Base-by-base conservation (phyloP, 2,329 filamentous ascomycete species). In the Fusarium domesticum region DNA sequence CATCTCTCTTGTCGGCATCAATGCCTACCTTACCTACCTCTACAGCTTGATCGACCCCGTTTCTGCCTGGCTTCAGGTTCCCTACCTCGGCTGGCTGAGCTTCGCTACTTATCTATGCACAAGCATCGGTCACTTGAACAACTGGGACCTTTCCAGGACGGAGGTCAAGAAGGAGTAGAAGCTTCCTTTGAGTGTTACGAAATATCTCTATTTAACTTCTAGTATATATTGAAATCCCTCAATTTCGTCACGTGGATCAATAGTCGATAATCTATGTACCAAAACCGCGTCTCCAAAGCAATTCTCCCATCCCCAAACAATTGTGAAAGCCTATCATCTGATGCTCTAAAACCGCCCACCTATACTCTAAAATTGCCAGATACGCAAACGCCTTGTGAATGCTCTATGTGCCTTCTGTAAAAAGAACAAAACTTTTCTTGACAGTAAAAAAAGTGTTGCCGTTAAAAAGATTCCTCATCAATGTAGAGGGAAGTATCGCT, bases 31-130 rank as follows among this genome's bases (percentile, higher is more conserved):
- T 39, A 77, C 87, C 12, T 87, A 85, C 60, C 70, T 87, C 45
- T 96, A 89, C 84, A 81, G 81, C 48, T 74, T 81, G 51, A 78
- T 92, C 36, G 91, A 96, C 64, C 66, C 74, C 16, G 75, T 82
- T 6, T 83, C 89, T 16, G 87, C 82, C 14, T 91, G 81, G 80
- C 75, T 82, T 53, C 76, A 95, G 67, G 78, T 80, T 18, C 92
- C 91, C 1, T 97, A 96, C 63, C 70, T 95, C 18, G 87, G 74
- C 14, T 97, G 92, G 92, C 70, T 96, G 57, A 74, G 83, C 41
- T 96, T 95, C 63, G 91, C 90, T 23, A 89, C 87, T 0, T 97
- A 96, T 63, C 72, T 97, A 40, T 89, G 83, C 59, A 81, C 80
- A 1, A 82, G 82, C 0, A 76, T 83, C 3, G 83, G 85, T 2